Base-by-base conservation (phyloP, 331 rosid genomes). In the Malus hybrid region DNA sequence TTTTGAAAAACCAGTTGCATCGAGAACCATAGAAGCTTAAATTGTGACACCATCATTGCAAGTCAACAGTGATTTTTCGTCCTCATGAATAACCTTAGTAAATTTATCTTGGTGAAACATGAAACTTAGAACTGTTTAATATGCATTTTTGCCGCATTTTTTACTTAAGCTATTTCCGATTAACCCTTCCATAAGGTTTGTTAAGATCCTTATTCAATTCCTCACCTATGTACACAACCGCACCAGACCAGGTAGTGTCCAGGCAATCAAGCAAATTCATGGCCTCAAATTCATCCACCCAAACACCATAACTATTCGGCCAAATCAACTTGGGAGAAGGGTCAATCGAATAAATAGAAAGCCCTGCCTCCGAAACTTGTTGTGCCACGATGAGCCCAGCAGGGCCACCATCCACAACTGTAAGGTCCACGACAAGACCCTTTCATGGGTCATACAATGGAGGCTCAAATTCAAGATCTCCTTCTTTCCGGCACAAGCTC, bases 251-350 rank as follows among this genome's bases (percentile, higher is more conserved):
- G 29, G 97, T 94, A 44, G 93, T 87, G 82, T 94, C 99, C 42
- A 94, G 96, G 79, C 99, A 94, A 75, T 94, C 99, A 36, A 94
- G 93, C 77, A 94, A 80, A 82, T 90, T 94, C 99, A 94, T 87
- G 71, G 93, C 92, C 79, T 94, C 97, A 79, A 94, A 94, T 70
- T 94, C 99, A 85, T 94, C 99, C 67, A 94, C 99, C 99, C 99
- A 94, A 85, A 94, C 99, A 42, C 99, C 99, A 79, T 94, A 94
- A 73, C 92, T 94, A 74, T 94, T 94, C 19, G 99, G 99, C 99
- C 99, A 94, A 80, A 94, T 90, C 24, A 94, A 81, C 65, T 91
- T 86, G 28, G 99, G 99, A 56, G 87, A 89, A 0, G 97, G 99
- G 61, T 92, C 99, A 75, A 94, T 90, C 5, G 94, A 85, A 46